Conservation (phyloP, 176 grass and related monocot species). For the Phragmites australis region DNA sequence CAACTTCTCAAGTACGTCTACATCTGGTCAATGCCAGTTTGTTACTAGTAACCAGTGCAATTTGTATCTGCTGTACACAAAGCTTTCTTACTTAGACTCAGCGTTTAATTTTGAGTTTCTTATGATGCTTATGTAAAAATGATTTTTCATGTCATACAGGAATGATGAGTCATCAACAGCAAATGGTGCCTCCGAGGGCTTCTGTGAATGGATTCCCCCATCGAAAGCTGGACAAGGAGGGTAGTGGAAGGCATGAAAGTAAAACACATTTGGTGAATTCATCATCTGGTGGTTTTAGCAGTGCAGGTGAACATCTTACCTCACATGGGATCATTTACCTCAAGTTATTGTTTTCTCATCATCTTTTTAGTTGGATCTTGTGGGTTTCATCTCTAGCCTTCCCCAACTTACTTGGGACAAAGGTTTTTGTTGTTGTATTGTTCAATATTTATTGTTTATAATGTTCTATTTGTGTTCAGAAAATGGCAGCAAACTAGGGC, state of each 20-base stretch:
- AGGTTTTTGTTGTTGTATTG: conserved; percentile 1
- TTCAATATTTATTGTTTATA: conserved; percentile 32
- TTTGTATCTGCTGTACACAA: background rate
- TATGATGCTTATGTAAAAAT: background rate
- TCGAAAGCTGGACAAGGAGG: conserved; percentile 62
- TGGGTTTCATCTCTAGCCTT: too few relatives aligned
- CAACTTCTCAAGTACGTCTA: background rate
- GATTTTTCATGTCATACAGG: conserved; percentile 23
- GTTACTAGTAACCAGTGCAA: background rate
- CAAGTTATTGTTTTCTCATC: too few relatives aligned
- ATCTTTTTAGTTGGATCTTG: too few relatives aligned
- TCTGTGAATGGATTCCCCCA: conserved; percentile 62
- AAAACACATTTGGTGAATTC: conserved; percentile 50
- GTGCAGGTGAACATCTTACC: conserved; percentile 41
- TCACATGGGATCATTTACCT: too few relatives aligned
- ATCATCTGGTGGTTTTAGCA: conserved; percentile 43
- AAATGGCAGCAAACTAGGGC: conserved; percentile 66
- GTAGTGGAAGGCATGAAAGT: conserved; percentile 51
- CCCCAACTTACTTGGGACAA: too few relatives aligned
- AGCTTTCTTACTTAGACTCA: background rate
- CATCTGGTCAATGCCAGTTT: background rate
- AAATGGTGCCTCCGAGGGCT: conserved; percentile 47
- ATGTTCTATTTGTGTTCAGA: conserved; percentile 41
- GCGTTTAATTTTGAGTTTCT: background rate
- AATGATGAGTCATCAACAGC: conserved; percentile 78